These are phyloP conservation scores for Berkeleyomyces rouxiae DNA, from an alignment of 2,329 filamentous ascomycete genomes.

Conservation along the genomic window DNA sequence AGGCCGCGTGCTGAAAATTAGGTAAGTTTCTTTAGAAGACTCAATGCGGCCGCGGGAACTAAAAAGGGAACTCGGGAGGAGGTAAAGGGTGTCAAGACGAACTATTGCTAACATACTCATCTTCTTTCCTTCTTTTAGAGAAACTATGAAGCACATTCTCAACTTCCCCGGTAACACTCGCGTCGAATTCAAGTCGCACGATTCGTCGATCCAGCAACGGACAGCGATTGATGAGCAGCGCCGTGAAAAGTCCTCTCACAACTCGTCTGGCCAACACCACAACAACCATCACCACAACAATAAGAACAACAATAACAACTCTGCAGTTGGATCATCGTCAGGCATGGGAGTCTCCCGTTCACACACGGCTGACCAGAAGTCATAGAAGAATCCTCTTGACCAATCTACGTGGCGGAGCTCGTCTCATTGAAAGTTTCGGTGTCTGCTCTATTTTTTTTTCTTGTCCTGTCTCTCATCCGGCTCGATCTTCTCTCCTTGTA, in stretches of 20 bases:
- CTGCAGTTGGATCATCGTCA: neutral
- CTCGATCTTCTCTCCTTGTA: neutral
- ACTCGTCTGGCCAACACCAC: slow-evolving; percentile 18
- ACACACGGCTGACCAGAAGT: slow-evolving; percentile 8
- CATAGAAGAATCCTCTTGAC: slow-evolving; percentile 2
- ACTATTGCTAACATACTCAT: neutral
- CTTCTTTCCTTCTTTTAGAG: slow-evolving; percentile 32
- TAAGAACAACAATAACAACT: neutral
- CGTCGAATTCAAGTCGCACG: slow-evolving; percentile 90
- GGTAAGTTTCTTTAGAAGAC: slow-evolving; percentile 36
- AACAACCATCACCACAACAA: slow-evolving; percentile 3
- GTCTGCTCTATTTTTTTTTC: neutral
- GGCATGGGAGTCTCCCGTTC: neutral
- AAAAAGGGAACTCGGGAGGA: no score
- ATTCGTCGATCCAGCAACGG: slow-evolving; percentile 85
- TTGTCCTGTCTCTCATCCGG: neutral
- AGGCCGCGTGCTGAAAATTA: slow-evolving; percentile 86
- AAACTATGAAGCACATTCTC: slow-evolving; percentile 84
- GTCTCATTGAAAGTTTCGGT: neutral
- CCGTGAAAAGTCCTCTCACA: slow-evolving; percentile 56
- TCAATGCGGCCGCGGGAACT: no score
- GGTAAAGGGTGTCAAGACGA: no score
- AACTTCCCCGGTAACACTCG: slow-evolving; percentile 75
- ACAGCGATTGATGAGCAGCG: slow-evolving; percentile 81
- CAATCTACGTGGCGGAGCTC: neutral